Base-by-base conservation (phyloP, 768 basidiomycete genomes). In the Solioccasus polychromus region DNA sequence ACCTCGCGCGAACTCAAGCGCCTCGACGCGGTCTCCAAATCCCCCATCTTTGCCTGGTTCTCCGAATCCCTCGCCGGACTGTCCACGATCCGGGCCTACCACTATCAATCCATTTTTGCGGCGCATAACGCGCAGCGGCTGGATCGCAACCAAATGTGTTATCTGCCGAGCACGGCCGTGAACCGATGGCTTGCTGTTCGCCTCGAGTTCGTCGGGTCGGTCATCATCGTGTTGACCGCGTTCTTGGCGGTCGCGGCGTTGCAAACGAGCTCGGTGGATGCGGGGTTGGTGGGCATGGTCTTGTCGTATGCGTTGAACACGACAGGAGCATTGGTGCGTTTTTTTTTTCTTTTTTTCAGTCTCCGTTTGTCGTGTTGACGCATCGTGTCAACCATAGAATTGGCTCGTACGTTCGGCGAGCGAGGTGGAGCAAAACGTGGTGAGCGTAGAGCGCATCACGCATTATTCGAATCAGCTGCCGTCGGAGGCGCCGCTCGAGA, bases 41-140 rank as follows among this genome's bases (percentile, higher is more conserved):
- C 89, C 0, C 93, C 94, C 1, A 91, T 98, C 47, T 94, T 95
- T 63, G 85, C 85, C 0, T 88, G 85, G 83, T 90, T 90, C 61
- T 85, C 85, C 2, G 89, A 90, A 61, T 84, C 79, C 3, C 68
- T 83, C 29, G 75, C 78, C 3, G 92, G 92, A 6, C 65, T 91
- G 29, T 82, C 88, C 1, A 92, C 89, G 3, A 92, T 94, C 54
- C 79, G 90, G 0, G 88, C 89, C 0, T 93, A 85, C 69, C 66
- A 71, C 28, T 88, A 90, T 51, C 82, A 89, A 58, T 38, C 65
- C 0, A 68, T 84, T 9, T 94, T 93, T 60, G 71, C 77, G 15
- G 68, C 75, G 8, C 78, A 78, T 29, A 92, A 88, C 52, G 79
- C 85, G 44, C 78, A 76, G 17, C 80, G 88, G 7, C 73, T 94